Percentiles rank a stretch among this genome's conserved stretches.
Conservation (phyloP, 257 asterid species). For the Paraleonurus japonicus region DNA sequence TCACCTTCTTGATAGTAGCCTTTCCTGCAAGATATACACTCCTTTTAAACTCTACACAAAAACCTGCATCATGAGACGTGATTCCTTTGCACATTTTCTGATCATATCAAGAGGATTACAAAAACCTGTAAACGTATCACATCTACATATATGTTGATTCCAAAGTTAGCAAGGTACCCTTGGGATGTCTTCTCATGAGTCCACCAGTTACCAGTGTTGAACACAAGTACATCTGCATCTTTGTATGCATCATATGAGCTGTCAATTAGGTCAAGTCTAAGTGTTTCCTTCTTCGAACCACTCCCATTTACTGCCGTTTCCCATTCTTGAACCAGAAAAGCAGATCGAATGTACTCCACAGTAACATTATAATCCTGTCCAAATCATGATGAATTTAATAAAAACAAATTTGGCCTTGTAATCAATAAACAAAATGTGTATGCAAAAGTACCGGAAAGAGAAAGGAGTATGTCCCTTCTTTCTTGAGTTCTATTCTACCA, state of each 20-base stretch:
- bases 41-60: background rate
- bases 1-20: constrained; percentile 78
- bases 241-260: constrained; percentile 42
- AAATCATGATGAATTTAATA: too few species aligned
- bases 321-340: constrained; percentile 80
- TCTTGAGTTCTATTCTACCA: constrained; percentile 50
- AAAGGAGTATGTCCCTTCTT: constrained; percentile 68
- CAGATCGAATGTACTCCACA: constrained; percentile 65
- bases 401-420: background rate
- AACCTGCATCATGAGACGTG: background rate
- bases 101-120: background rate
- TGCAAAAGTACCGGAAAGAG: constrained; percentile 44
- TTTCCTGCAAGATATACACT: constrained; percentile 46
- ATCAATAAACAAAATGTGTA: background rate
- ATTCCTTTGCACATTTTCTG: background rate
- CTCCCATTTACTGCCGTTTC: constrained; percentile 34
- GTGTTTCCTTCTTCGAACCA: constrained; percentile 62
- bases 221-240: constrained; percentile 59
- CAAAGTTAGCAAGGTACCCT: constrained; percentile 39
- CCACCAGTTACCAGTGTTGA: constrained; percentile 93
- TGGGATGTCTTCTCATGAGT: constrained; percentile 71
- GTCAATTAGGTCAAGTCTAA: constrained; percentile 62
- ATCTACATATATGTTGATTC: background rate
- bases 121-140: too few species aligned
- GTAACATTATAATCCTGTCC: constrained; percentile 53